Base-by-base conservation (phyloP, 2,329 filamentous ascomycete genomes). In the Neopestalotiopsis rosae region DNA sequence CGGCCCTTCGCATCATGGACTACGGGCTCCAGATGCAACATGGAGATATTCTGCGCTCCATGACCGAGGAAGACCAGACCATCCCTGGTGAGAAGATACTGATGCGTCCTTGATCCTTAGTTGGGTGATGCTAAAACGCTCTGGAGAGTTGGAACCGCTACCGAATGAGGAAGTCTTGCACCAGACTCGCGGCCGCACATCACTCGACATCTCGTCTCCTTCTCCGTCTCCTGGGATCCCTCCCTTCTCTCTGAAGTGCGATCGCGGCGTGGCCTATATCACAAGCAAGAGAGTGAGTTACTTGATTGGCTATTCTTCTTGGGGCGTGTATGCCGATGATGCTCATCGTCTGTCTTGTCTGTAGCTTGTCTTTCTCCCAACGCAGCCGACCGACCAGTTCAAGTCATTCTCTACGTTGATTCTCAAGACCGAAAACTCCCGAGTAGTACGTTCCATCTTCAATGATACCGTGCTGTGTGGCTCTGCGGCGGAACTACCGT, bases 351-450 rank as follows among this genome's bases (percentile, higher is more conserved):
- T 3, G 17, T 24, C 34, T 10, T 38, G 34, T 32, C 67, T 67
- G 38, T 72, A 97, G 92, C 87, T 98, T 73, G 91, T 98, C 73
- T 98, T 97, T 79, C 89, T 98, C 17, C 94, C 95, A 20, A 84
- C 89, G 66, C 87, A 89, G 68, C 87, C 91, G 4, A 92, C 91
- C 20, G 83, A 86, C 67, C 81, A 89, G 65, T 89, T 98, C 77
- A 91, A 95, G 79, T 97, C 94, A 64, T 98, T 98, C 81, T 94
- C 94, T 57, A 91, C 92, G 0, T 95, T 95, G 56, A 92, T 98
- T 70, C 88, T 97, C 72, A 95, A 95, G 78, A 88, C 97, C 59
- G 89, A 93, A 80, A 95, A 98, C 80, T 92, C 92, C 6, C 93
- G 93, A 76, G 92, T 97, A 70, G 90, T 66, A 57, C 17, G 64